Conservation (phyloP, 495 filamentous ascomycete genomes). For the Bombardia bombarda region DNA sequence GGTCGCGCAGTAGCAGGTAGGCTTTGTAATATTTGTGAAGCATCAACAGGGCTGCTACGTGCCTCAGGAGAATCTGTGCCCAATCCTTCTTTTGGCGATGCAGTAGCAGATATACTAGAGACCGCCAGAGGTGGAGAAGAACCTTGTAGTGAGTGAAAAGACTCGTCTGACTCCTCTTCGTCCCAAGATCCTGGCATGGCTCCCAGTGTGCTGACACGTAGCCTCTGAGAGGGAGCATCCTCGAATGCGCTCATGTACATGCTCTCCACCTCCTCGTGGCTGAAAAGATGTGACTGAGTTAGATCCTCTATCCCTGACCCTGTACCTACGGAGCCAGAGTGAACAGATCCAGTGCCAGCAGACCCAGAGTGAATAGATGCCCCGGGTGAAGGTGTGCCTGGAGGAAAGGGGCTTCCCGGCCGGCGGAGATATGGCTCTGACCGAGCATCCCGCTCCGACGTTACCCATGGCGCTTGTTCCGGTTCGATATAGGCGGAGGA, state of each 20-base stretch:
- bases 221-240: no score
- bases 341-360: slow-evolving; percentile 15
- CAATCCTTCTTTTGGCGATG: no score
- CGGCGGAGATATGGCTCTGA: slow-evolving; percentile 32
- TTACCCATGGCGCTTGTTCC: slow-evolving; percentile 21
- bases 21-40: no score
- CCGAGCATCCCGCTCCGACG: slow-evolving; percentile 18
- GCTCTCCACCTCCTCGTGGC: slow-evolving; percentile 86
- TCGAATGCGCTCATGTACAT: slow-evolving; percentile 76
- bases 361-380: slow-evolving; percentile 16
- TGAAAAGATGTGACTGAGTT: slow-evolving; percentile 70
- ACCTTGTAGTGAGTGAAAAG: neutral
- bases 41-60: no score
- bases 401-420: slow-evolving; percentile 6
- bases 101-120: no score
- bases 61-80: no score
- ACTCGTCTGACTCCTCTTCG: slow-evolving; percentile 22
- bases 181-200: slow-evolving; percentile 57
- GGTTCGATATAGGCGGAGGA: slow-evolving; percentile 26
- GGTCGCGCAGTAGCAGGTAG: neutral
- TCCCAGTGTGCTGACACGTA: slow-evolving; percentile 31
- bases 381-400: slow-evolving; percentile 11
- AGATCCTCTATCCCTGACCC: slow-evolving; percentile 46
- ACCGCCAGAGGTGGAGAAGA: neutral
- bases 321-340: neutral